phyloP scores from a whole-genome alignment of 2,329 filamentous ascomycete genomes.

The Nigrograna mackinnonii region DNA sequence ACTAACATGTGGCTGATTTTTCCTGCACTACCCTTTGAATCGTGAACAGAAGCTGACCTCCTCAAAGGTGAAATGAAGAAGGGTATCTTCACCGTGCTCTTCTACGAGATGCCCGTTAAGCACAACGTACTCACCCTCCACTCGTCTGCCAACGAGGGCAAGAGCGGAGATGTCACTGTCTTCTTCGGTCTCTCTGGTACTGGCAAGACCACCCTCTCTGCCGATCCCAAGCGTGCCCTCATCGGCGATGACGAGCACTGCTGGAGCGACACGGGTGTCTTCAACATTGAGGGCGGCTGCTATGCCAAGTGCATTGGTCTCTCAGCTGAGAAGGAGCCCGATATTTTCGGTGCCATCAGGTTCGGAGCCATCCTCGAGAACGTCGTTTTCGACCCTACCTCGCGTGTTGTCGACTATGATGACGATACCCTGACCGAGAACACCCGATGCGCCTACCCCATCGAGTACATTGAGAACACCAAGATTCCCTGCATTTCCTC shows the following conservation, averaged over 20 bases:
- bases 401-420: slow-evolving; percentile 92
- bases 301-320: slow-evolving; percentile 99
- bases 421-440: slow-evolving; percentile 96
- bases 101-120: slow-evolving; percentile 99
- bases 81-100: slow-evolving; percentile 97
- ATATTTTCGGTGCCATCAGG: slow-evolving; percentile 94
- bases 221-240: slow-evolving; percentile 91
- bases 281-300: slow-evolving; percentile 99
- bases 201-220: slow-evolving; percentile 97
- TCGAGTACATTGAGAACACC: slow-evolving; percentile 98
- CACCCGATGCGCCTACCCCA: slow-evolving; percentile 97
- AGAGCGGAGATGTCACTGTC: slow-evolving; percentile 92
- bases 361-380: slow-evolving; percentile 99
- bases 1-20: too few relatives aligned
- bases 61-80: slow-evolving; percentile 79
- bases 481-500: slow-evolving; percentile 94
- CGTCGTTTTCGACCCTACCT: slow-evolving; percentile 92
- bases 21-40: too few relatives aligned
- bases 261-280: slow-evolving; percentile 95
- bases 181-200: slow-evolving; percentile 99
- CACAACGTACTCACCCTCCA: slow-evolving; percentile 98
- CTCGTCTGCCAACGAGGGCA: slow-evolving; percentile 97
- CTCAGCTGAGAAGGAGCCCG: slow-evolving; percentile 97
- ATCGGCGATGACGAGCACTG: slow-evolving; percentile 99
- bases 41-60: slow-evolving; percentile 14